Percentiles rank a stretch among this genome's conserved stretches.
Conservation (phyloP, 1,139 yeast species). For the Lodderomyces beijingensis region DNA sequence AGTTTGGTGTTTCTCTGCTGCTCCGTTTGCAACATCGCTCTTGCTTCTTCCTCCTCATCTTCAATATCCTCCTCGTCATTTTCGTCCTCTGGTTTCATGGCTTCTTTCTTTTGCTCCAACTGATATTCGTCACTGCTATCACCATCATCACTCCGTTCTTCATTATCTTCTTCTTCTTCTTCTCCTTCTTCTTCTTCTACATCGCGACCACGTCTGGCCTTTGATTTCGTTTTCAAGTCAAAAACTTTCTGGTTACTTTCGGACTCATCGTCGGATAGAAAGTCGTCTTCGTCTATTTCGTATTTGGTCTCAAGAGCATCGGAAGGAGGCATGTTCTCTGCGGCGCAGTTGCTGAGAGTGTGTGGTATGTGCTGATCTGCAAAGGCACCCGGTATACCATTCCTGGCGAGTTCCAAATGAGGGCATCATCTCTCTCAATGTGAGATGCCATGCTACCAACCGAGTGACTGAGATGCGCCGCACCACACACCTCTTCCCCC, state of each 20-base stretch:
- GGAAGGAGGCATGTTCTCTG: no score
- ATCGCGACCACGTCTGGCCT: slow-evolving; percentile 14
- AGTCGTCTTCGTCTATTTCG: slow-evolving; percentile 3
- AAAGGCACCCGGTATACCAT: no score
- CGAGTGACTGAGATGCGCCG: no score
- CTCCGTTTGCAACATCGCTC: slow-evolving; percentile 11
- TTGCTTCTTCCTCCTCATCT: slow-evolving; percentile 11
- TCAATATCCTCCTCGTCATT: slow-evolving; percentile 8
- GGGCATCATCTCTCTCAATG: no score
- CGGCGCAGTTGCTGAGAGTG: no score
- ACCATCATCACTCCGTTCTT: neutral
- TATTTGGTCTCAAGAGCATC: no score
- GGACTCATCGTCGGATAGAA: slow-evolving; percentile 1
- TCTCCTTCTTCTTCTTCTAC: slow-evolving; percentile 14
- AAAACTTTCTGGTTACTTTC: slow-evolving; percentile 1
- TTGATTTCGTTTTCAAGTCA: slow-evolving; percentile 2
- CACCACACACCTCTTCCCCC: no score
- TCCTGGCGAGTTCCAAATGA: no score
- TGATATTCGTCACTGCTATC: slow-evolving; percentile 4
- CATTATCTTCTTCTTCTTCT: slow-evolving; percentile 22
- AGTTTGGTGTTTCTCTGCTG: slow-evolving; percentile 28
- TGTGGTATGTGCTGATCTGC: no score
- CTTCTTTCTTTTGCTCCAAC: slow-evolving; percentile 13
- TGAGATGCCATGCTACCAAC: no score
- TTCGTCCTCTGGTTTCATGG: slow-evolving; percentile 7